These are phyloP conservation scores for Thielaviopsis populi DNA, from an alignment of 2,329 filamentous ascomycete genomes.

Conservation along the genomic window DNA sequence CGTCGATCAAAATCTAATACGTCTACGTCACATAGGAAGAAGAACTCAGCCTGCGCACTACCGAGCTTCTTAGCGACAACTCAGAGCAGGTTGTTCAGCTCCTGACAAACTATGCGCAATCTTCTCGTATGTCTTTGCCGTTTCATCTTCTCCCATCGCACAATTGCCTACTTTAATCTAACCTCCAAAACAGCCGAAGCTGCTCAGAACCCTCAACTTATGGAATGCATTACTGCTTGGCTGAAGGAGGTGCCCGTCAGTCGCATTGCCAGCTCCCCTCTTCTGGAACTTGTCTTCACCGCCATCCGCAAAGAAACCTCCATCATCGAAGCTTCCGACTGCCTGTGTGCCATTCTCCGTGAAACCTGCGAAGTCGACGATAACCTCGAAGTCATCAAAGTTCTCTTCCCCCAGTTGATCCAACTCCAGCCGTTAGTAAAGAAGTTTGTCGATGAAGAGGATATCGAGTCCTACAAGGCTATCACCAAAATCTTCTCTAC, in stretches of 20 bases:
- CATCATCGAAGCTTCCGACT: slow-evolving; percentile 80
- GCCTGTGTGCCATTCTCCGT: slow-evolving; percentile 76
- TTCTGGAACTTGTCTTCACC: slow-evolving; percentile 67
- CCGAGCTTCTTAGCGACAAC: slow-evolving; percentile 81
- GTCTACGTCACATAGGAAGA: slow-evolving; percentile 60
- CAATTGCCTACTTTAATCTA: neutral
- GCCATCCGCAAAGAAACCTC: slow-evolving; percentile 62
- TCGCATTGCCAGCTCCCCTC: slow-evolving; percentile 69
- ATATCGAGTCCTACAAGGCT: slow-evolving; percentile 72
- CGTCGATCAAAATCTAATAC: slow-evolving; percentile 30
- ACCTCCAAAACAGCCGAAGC: slow-evolving; percentile 44
- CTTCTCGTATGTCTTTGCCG: slow-evolving; percentile 51
- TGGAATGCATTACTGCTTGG: slow-evolving; percentile 96
- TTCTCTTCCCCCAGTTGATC: slow-evolving; percentile 68
- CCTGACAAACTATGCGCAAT: slow-evolving; percentile 79
- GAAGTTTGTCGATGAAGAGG: slow-evolving; percentile 62
- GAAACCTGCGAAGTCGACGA: slow-evolving; percentile 93
- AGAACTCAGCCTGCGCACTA: slow-evolving; percentile 72
- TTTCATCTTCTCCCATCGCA: neutral
- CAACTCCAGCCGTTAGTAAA: slow-evolving; percentile 61
- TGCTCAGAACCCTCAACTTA: slow-evolving; percentile 71
- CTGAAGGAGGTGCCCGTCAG: slow-evolving; percentile 77
- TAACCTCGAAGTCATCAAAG: slow-evolving; percentile 64
- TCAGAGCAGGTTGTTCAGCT: slow-evolving; percentile 74
- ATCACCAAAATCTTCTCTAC: slow-evolving; percentile 84